These are phyloP conservation scores for Psidium guajava DNA, from an alignment of 345 rosid genomes.

Conservation along the genomic window DNA sequence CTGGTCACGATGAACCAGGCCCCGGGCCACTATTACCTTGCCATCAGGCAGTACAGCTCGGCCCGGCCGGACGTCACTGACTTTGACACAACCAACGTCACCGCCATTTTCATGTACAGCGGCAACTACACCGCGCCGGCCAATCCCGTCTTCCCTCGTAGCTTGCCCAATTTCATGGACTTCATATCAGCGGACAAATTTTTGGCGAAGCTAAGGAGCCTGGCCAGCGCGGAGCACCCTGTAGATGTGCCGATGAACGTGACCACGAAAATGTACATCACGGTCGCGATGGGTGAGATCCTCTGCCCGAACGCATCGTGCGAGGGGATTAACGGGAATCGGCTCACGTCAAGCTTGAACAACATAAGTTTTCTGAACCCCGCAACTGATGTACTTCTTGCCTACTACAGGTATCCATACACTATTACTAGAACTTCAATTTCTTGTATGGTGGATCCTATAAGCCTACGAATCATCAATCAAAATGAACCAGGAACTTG, in stretches of 20 bases:
- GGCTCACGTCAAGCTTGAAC: conserved; percentile 37
- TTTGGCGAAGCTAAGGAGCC: conserved; percentile 15
- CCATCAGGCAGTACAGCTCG: background rate
- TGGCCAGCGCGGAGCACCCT: conserved; percentile 10
- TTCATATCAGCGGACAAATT: conserved; percentile 15
- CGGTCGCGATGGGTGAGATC: conserved; percentile 5
- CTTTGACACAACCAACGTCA: background rate
- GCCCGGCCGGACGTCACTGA: background rate
- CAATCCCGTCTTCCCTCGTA: conserved; percentile 1
- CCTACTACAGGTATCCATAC: conserved; percentile 5
- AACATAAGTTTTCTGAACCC: conserved; percentile 32
- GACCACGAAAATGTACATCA: background rate
- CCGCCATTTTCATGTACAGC: conserved; percentile 3
- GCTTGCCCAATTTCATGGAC: conserved; percentile 1
- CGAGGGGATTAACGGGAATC: conserved; percentile 17
- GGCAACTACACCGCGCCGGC: background rate
- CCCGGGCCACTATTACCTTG: conserved; percentile 8
- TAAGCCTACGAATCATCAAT: background rate
- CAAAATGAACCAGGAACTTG: conserved; percentile 1
- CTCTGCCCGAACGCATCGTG: conserved; percentile 7
- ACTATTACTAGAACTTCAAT: background rate
- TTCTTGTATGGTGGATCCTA: background rate
- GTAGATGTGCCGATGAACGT: conserved; percentile 15
- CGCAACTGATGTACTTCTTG: conserved; percentile 16
- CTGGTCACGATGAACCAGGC: conserved; percentile 12